Conservation (phyloP, 2,329 filamentous ascomycete species). For the Cladosporium sp. region DNA sequence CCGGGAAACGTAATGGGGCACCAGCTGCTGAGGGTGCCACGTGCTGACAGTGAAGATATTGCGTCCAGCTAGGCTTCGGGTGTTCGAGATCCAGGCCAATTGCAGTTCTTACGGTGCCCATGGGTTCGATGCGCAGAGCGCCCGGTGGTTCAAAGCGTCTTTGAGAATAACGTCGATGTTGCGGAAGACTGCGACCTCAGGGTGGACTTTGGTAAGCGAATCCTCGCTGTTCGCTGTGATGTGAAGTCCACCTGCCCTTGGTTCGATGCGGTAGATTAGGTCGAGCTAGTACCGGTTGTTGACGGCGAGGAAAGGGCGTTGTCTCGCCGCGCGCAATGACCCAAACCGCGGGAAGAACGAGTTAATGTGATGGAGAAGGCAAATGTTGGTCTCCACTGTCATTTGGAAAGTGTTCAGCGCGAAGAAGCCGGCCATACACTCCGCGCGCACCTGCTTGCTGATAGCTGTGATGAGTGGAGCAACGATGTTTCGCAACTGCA, state of each 20-base stretch:
- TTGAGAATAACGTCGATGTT: background rate
- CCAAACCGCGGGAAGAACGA: background rate
- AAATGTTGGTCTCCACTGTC: background rate
- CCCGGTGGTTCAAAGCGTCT: background rate
- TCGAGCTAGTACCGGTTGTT: background rate
- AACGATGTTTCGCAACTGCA: background rate
- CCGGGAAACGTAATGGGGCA: background rate
- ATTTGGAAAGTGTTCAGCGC: background rate
- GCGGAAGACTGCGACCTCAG: background rate
- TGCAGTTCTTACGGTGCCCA: background rate
- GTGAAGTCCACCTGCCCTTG: background rate
- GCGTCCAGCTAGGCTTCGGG: background rate
- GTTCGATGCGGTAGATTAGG: background rate
- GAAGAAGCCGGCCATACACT: background rate
- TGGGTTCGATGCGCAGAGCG: background rate
- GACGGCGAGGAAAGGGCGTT: no score
- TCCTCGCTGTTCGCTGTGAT: background rate
- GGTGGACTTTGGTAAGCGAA: background rate
- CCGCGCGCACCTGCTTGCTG: background rate
- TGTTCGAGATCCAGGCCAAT: background rate
- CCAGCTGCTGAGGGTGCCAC: background rate
- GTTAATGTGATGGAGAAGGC: background rate
- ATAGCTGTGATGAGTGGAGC: background rate
- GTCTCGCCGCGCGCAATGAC: background rate
- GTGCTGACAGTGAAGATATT: background rate